phyloP scores from a whole-genome alignment of 805 yeast genomes.

The Crinitomyces ghanaensis region DNA sequence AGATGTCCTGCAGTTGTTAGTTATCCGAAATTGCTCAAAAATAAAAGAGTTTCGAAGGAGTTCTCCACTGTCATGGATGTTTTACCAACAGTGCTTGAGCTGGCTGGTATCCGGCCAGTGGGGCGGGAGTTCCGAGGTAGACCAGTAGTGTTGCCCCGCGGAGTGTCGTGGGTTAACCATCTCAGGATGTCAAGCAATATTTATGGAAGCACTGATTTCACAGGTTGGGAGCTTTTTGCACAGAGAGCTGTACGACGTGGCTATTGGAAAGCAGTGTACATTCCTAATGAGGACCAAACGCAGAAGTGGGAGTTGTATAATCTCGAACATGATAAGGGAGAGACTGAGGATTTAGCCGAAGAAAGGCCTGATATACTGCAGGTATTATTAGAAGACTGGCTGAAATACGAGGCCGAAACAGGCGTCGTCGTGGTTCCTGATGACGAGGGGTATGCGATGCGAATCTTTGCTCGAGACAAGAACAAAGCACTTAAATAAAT shows the following conservation, averaged over 20 bases:
- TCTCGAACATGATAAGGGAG: conserved; percentile 35
- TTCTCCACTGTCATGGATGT: conserved; percentile 51
- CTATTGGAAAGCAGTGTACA: conserved; percentile 34
- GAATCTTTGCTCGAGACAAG: conserved; percentile 4
- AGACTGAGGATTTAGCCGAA: conserved; percentile 33
- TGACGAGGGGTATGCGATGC: conserved; percentile 3
- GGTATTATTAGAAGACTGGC: conserved; percentile 36
- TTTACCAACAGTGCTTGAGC: conserved; percentile 41
- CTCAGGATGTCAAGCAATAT: conserved; percentile 15
- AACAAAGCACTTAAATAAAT: neutral
- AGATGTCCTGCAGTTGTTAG: conserved; percentile 42
- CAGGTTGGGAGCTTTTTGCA: conserved; percentile 44
- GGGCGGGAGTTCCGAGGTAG: conserved; percentile 34
- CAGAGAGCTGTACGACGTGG: conserved; percentile 45
- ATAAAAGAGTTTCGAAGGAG: conserved; percentile 23
- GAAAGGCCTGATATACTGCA: conserved; percentile 27
- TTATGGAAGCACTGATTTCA: conserved; percentile 20
- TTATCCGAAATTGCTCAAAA: conserved; percentile 28
- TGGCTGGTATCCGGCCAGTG: conserved; percentile 35
- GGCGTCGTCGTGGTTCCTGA: conserved; percentile 6
- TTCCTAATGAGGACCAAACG: conserved; percentile 38
- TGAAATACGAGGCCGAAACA: conserved; percentile 32
- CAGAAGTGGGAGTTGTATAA: conserved; percentile 35
- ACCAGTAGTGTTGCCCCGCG: conserved; percentile 34
- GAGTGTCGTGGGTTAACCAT: no score